Conservation (phyloP, 306 rosid genomes). For the Trifolium fragiferum region DNA sequence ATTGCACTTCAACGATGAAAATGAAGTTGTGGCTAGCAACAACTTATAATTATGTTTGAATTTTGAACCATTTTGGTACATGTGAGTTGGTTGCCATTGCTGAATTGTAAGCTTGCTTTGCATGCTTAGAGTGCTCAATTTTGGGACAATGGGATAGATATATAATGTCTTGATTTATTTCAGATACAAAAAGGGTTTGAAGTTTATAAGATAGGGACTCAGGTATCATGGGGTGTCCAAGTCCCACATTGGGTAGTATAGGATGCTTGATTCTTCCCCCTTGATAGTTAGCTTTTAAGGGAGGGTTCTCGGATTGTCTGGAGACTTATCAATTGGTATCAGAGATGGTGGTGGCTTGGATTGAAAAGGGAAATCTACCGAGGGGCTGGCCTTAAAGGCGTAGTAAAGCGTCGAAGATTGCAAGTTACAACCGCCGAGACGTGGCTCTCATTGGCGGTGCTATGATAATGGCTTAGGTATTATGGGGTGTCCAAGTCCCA, state of each 20-base stretch:
- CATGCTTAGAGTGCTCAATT: not conserved
- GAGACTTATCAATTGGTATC: not conserved
- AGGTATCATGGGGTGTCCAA: not conserved
- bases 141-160: not conserved
- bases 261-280: not conserved
- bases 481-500: not conserved
- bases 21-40: not conserved
- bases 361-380: not conserved
- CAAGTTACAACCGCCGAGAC: not conserved
- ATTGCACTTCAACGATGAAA: not conserved
- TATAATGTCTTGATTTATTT: conserved; percentile 20
- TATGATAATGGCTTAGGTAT: not conserved
- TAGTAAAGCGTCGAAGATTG: not conserved
- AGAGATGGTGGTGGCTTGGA: not conserved
- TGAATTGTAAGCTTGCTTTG: not conserved
- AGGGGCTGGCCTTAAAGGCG: not conserved
- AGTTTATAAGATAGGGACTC: not conserved
- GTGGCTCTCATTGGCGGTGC: not conserved
- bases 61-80: conserved; percentile 18
- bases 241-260: not conserved
- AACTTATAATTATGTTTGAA: conserved; percentile 3
- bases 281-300: not conserved
- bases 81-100: conserved; percentile 2
- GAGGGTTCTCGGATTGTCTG: not conserved
- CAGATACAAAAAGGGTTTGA: not conserved